Evolutionary conservation across 2,329 filamentous ascomycete genomes (phyloP), one percentile per base, ranked within the genome.

Genomic region (Botrytis porri): DNA sequence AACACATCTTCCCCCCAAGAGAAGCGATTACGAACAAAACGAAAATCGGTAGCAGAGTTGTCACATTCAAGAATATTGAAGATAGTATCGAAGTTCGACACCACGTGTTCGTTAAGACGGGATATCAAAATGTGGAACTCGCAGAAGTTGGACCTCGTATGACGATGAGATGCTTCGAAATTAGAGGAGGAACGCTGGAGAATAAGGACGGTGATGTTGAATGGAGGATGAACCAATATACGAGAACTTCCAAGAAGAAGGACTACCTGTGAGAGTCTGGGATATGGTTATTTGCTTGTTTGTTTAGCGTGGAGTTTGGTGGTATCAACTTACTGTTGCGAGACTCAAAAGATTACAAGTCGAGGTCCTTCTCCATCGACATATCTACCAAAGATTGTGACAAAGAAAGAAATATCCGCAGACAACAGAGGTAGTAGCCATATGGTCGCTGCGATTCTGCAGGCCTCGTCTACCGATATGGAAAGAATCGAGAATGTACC

Each of bases 151-250:
- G 95, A 0, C 96, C 96, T 1, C 88, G 96, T 73, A 97, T 98
- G 93, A 97, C 94, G n/a, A 96, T 98, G 94, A 88, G 94, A 77
- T 85, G 94, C 70, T 99, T 98, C 80, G 94, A 98, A 84, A 97
- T 99, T 75, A 88, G 95, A 64, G 92, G 91, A 70, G 95, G 96
- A 25, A 97, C 95, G 6, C 85, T 98, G 74, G 96, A 98, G 81
- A 97, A 95, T 80, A 97, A 97, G 82, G 93, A 97, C 77, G 95
- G 95, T 6, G 96, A 99, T 83, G 90, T 97, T 7, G 96, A 99
- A 83, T 99, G 96, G 96, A 92, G 96, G 76, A 86, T 99, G 76
- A 97, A 93, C 75, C 95, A 98, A 81, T 99, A 97, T 82, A 99
- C 95, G 14, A 88, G 96, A 77, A 98, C 95, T 22, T 91, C 92